phyloP scores from a whole-genome alignment of 139 green algal species.

The Closterium sp. region DNA sequence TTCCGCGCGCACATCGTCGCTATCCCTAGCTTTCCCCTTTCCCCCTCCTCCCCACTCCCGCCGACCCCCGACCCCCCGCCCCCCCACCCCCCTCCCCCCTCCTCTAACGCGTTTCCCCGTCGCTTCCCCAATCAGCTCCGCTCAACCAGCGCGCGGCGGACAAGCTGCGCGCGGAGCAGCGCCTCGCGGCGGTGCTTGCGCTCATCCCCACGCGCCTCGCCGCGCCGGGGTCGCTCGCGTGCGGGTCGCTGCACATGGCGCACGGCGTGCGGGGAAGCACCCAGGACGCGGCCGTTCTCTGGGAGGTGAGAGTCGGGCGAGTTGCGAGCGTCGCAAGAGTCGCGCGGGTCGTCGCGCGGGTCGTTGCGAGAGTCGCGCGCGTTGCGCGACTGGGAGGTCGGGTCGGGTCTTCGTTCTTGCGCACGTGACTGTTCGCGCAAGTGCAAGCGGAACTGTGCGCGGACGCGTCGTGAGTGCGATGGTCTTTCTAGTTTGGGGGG shows the following conservation, averaged over 20 bases:
- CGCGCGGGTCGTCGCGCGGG: too few species aligned
- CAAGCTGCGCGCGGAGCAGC: background rate
- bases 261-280: background rate
- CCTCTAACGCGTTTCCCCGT: background rate
- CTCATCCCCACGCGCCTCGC: background rate
- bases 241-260: background rate
- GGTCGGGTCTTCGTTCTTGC: too few species aligned
- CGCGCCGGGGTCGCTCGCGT: background rate
- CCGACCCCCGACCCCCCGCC: too few species aligned
- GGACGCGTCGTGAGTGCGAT: too few species aligned
- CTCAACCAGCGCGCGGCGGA: background rate
- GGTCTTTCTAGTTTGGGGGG: too few species aligned
- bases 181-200: background rate
- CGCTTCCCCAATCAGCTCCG: background rate
- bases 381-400: too few species aligned
- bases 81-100: background rate
- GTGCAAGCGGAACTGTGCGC: too few species aligned
- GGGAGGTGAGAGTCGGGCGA: background rate
- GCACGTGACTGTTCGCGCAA: too few species aligned
- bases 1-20: background rate
- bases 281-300: background rate
- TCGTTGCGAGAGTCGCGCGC: too few species aligned
- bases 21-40: background rate
- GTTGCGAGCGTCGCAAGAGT: too few species aligned
- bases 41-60: too few species aligned